Conservation (phyloP, 2,329 filamentous ascomycete species). For the Fusarium newnesense region DNA sequence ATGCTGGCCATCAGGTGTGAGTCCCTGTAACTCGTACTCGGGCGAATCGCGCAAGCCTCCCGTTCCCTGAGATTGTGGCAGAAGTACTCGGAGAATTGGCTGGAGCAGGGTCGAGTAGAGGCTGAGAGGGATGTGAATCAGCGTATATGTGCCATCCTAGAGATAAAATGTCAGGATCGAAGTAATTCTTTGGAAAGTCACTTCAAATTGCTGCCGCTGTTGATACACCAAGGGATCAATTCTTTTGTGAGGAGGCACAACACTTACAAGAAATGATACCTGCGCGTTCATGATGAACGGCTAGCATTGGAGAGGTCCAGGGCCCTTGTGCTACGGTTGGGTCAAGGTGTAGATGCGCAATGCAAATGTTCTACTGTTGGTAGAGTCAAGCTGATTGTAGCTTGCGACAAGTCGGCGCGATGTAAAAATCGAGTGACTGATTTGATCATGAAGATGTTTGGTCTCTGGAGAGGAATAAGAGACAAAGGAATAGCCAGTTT, state of each 20-base stretch:
- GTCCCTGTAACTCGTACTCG: conserved; percentile 56
- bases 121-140: conserved; percentile 89
- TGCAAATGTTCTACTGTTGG: conserved; percentile 2
- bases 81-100: conserved; percentile 84
- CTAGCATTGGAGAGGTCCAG: conserved; percentile 11
- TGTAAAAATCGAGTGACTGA: conserved; percentile 24
- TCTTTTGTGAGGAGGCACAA: background rate
- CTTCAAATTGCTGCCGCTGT: background rate
- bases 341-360: conserved; percentile 5
- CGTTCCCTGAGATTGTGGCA: conserved; percentile 68
- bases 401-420: conserved; percentile 22
- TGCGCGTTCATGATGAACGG: conserved; percentile 63
- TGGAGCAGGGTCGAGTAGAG: conserved; percentile 84
- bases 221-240: background rate
- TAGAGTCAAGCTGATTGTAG: conserved; percentile 13
- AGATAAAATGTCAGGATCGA: conserved; percentile 49
- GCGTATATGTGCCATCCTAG: conserved; percentile 85
- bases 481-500: conserved; percentile 16
- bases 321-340: conserved; percentile 7
- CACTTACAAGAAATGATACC: conserved; percentile 66
- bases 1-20: conserved; percentile 67
- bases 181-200: conserved; percentile 4
- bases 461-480: conserved; percentile 28
- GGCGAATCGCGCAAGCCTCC: conserved; percentile 50
- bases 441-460: conserved; percentile 37